Evolutionary conservation across 345 rosid genomes (phyloP).

Genomic region (Eucalyptus sideroxylon): DNA sequence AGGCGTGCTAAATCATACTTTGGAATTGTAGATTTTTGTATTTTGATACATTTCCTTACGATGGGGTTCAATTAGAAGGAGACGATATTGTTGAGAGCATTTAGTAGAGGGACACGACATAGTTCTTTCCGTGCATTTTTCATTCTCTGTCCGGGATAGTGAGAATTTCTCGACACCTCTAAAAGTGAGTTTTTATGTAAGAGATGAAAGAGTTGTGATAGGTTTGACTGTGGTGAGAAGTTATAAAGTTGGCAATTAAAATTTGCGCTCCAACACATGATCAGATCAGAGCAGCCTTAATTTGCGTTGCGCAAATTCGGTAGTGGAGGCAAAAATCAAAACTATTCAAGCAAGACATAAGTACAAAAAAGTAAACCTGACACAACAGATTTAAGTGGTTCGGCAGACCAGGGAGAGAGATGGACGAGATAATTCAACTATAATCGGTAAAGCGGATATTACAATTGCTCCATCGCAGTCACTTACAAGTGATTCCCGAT

Average conservation of each 20-base stretch:
- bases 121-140: no score
- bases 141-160: background rate
- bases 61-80: background rate
- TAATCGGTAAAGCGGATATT: background rate
- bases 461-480: background rate
- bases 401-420: background rate
- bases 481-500: background rate
- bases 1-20: background rate
- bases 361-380: background rate
- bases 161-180: background rate
- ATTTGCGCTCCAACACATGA: background rate
- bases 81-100: background rate
- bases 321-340: background rate
- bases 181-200: no score
- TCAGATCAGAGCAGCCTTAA: background rate
- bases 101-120: background rate
- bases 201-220: rapidly evolving
- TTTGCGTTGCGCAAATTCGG: background rate
- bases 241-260: background rate
- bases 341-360: background rate
- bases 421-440: background rate
- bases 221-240: background rate
- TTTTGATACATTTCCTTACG: background rate
- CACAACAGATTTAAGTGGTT: background rate
- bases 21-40: background rate